Evolutionary conservation across 1,284 basidiomycete genomes (phyloP), one percentile per base, ranked within the genome.

Genomic region (Leccinum angustisporum): DNA sequence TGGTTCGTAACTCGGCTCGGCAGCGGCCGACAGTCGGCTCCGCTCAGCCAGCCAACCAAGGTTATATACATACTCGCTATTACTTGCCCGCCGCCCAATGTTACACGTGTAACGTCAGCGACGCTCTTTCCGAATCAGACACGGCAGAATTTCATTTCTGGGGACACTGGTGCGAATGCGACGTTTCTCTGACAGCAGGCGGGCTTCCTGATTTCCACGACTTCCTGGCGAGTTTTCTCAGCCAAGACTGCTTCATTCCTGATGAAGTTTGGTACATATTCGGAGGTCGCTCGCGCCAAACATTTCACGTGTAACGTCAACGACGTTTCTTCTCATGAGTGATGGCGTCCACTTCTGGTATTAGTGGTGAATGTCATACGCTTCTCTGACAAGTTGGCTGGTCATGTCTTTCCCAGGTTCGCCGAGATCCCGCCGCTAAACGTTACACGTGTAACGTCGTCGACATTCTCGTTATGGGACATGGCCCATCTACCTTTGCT

Each of bases 51-150:
- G 33, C 43, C 9, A 48, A 48, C 11, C 50, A 27, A 51, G 48
- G 7, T 16, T 51, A 21, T 16, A 48, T 25, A 46, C n/a, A 21
- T 25, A 21, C 48, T 27, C 50, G 21, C 21, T 16, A 25, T 27
- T 21, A 48, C 43, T 48, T 14, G 5, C n/a, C 36, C n/a, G 30
- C 40, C 63, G 69, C 70, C 58, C 70, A 55, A 65, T 60, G 65
- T 67, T 71, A 64, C 72, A 71, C 72, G 69, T 71, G 70, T 71
- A 69, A 74, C 69, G 67, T 74, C 59, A 68, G 25, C 58, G 54
- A 63, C 56, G 54, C 27, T 31, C 46, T 38, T 48, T 48, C 43
- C 53, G 27, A 27, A 16, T 54, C 40, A 54, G 65, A 60, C 43
- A 62, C 33, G 27, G 46, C 36, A 8, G n/a, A n/a, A n/a, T n/a